These are phyloP conservation scores for Lepraria neglecta DNA, from an alignment of 495 filamentous ascomycete species.

Conservation along the genomic window DNA sequence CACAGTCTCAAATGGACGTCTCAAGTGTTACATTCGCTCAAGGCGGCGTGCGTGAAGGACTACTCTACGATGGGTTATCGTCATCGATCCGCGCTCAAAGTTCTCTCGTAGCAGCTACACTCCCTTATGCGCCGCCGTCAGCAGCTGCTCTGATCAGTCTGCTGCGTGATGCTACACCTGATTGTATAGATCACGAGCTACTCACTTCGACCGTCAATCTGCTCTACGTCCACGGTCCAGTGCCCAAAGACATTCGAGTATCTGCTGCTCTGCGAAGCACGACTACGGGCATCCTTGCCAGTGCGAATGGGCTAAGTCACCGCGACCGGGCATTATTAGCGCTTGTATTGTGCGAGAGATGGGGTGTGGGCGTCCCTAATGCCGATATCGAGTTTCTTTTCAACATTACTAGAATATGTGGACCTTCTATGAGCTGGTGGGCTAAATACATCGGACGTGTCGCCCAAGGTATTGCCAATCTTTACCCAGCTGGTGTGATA, in stretches of 20 bases:
- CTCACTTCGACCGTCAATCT: conserved; percentile 38
- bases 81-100: conserved; percentile 51
- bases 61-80: conserved; percentile 62
- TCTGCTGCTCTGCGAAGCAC: conserved; percentile 67
- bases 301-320: conserved; percentile 66
- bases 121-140: conserved; percentile 43
- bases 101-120: conserved; percentile 58
- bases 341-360: conserved; percentile 68
- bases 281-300: conserved; percentile 58
- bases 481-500: conserved; percentile 50
- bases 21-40: conserved; percentile 73
- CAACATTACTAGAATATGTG: conserved; percentile 43
- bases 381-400: conserved; percentile 44
- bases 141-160: conserved; percentile 36
- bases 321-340: conserved; percentile 62
- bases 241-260: conserved; percentile 50
- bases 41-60: conserved; percentile 79
- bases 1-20: conserved; percentile 49
- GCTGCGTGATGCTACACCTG: conserved; percentile 42
- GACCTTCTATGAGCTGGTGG: conserved; percentile 50
- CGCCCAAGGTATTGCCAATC: conserved; percentile 39
- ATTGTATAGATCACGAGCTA: conserved; percentile 30
- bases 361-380: conserved; percentile 58
- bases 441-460: conserved; percentile 54
- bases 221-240: conserved; percentile 45